These are phyloP conservation scores for Leishmania tarentolae DNA, from an alignment of 208 protist species.

Conservation along the genomic window DNA sequence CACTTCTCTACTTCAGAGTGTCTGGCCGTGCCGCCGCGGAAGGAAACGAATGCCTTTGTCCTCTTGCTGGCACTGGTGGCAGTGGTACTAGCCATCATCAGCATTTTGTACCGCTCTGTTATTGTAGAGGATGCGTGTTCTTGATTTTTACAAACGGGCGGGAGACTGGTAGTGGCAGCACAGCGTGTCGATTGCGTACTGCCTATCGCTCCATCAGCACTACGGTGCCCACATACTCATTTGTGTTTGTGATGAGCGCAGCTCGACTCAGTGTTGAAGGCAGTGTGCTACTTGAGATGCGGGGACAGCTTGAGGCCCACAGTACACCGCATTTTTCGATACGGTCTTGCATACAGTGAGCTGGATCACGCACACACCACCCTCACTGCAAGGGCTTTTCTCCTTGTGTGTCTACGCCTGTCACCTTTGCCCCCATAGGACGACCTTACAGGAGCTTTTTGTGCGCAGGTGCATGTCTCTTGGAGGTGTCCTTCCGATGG, in stretches of 20 bases:
- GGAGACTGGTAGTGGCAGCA: neutral
- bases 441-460: neutral
- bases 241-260: neutral
- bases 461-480: neutral
- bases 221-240: neutral
- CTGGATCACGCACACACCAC: neutral
- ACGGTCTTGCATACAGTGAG: neutral
- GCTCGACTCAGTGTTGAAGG: neutral
- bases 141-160: neutral
- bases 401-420: neutral
- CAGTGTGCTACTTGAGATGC: neutral
- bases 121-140: neutral
- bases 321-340: neutral
- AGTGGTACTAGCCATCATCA: neutral
- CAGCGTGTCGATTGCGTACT: neutral
- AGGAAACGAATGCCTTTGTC: constrained; percentile 11
- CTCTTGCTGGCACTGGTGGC: neutral
- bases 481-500: neutral
- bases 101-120: neutral
- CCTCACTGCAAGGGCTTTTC: neutral
- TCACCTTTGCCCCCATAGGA: neutral
- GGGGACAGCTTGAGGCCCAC: neutral
- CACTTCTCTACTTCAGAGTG: constrained; percentile 20
- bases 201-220: neutral
- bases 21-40: constrained; percentile 11